Conservation (phyloP, 495 filamentous ascomycete species). For the Pyrenula aspistea region DNA sequence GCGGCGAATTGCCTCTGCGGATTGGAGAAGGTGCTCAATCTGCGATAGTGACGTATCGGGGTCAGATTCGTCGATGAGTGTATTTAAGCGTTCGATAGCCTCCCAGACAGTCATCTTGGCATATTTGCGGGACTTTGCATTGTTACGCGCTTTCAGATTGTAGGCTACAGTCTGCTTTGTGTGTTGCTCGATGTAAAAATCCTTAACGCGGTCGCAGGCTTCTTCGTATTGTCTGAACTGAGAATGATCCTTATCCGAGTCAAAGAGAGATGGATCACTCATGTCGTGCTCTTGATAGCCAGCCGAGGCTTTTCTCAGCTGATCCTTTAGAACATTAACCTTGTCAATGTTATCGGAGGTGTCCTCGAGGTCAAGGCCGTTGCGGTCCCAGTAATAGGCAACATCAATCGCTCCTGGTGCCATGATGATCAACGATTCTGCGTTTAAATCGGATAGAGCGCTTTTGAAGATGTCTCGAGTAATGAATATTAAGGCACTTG, state of each 20-base stretch:
- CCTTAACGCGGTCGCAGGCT: constrained; percentile 67
- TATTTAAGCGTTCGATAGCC: constrained; percentile 82
- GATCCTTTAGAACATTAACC: constrained; percentile 64
- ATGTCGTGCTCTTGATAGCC: constrained; percentile 35
- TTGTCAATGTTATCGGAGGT: constrained; percentile 70
- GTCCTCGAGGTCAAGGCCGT: constrained; percentile 60
- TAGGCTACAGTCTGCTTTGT: constrained; percentile 75
- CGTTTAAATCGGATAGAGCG: no score
- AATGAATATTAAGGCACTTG: no score
- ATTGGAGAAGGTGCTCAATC: constrained; percentile 79
- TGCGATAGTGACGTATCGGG: constrained; percentile 80
- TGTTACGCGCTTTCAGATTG: constrained; percentile 63
- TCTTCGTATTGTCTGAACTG: constrained; percentile 69
- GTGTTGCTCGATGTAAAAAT: constrained; percentile 77
- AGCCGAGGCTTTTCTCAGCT: constrained; percentile 29
- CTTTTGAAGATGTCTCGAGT: no score
- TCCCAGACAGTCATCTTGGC: constrained; percentile 77
- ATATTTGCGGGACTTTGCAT: constrained; percentile 53
- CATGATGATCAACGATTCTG: no score
- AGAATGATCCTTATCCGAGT: constrained; percentile 67
- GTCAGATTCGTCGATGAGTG: constrained; percentile 77
- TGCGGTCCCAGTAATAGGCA: no score
- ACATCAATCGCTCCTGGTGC: no score
- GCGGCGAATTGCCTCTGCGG: constrained; percentile 73
- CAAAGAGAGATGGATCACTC: constrained; percentile 54